Evolutionary conservation across 768 basidiomycete species (phyloP), one percentile per base, ranked within the genome.

Genomic region (Psilocybe azurescens): DNA sequence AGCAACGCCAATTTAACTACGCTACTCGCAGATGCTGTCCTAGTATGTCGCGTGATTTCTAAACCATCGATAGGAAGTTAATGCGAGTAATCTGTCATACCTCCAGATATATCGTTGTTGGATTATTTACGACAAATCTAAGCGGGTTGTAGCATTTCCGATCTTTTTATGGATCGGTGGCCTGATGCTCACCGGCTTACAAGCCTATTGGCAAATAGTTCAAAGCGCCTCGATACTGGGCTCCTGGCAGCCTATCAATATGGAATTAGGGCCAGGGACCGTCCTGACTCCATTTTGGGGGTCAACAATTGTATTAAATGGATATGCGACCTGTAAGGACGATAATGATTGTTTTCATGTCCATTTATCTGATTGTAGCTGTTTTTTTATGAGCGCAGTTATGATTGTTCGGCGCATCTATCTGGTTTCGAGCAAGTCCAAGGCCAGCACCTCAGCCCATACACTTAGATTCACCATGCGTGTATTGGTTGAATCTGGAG

Each of bases 41-140:
- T 64, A 29, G 66, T 67, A 20, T 29, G 57, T 59, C 8, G n/a
- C 20, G 16, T 50, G 14, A 5, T 30, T 41, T 5, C 10, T n/a
- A 1, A 8, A 44, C 11, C 33, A 11, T 36, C 33, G 33, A 36
- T 11, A 24, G 33, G 33, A 36, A 36, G 33, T 36, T 11, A 36
- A 7, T 36, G 3, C 6, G 2, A 36, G 6, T 36, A 6, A 10
- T 16, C 11, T 41, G 13, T 50, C 20, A 28, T 13, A 14, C 9
- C 24, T n/a, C 30, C 36, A 71, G 70, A 68, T 68, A 29, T 68
- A 67, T 50, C 64, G 70, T 14, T 67, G 66, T 53, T 72, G 69
- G 67, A 56, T 66, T 33, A 33, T 69, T 11, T 72, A 61, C 51
- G 36, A 41, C 4, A 65, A 60, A 46, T 67, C 63, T n/a, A 20